Conservation (phyloP, 352 stramenopile species). For the Elongisporangium anandrum region DNA sequence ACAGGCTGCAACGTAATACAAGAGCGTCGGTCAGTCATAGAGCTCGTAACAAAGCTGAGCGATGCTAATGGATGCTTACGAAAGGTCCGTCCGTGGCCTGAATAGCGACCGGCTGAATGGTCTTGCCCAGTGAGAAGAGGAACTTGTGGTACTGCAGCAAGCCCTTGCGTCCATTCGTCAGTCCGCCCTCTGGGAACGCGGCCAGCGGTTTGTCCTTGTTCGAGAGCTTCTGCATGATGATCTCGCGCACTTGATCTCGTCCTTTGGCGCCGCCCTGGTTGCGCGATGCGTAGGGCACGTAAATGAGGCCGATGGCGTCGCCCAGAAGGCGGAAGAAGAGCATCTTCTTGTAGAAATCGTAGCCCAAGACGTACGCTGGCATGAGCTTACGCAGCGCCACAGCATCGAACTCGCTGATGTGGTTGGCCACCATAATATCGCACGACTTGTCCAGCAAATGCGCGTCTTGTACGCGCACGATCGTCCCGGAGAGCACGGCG, state of each 20-base stretch:
- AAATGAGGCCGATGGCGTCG: slow-evolving; percentile 60
- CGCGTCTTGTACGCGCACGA: slow-evolving; percentile 32
- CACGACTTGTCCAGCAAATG: slow-evolving; percentile 26
- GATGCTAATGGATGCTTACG: slow-evolving; percentile 19
- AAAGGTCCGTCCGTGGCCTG: slow-evolving; percentile 59
- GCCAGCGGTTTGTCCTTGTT: slow-evolving; percentile 46
- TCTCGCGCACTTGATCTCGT: slow-evolving; percentile 47
- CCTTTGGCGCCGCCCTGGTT: slow-evolving; percentile 43
- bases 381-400: slow-evolving; percentile 38
- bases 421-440: slow-evolving; percentile 64
- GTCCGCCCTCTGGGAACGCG: slow-evolving; percentile 60
- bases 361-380: slow-evolving; percentile 55
- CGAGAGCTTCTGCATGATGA: slow-evolving; percentile 54
- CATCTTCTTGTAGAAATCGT: slow-evolving; percentile 85
- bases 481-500: slow-evolving; percentile 38
- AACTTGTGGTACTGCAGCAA: slow-evolving; percentile 80
- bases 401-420: slow-evolving; percentile 74
- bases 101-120: slow-evolving; percentile 59
- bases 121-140: slow-evolving; percentile 63
- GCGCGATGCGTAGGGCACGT: slow-evolving; percentile 63
- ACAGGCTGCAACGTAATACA: slow-evolving; percentile 31
- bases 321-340: slow-evolving; percentile 60
- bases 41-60: not conserved
- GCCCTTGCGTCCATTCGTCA: slow-evolving; percentile 61
- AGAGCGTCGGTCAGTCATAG: not conserved